Evolutionary conservation across 129 eudicot species (phyloP), one percentile per base, ranked within the genome.

Genomic region (Oenanthe sinensis): DNA sequence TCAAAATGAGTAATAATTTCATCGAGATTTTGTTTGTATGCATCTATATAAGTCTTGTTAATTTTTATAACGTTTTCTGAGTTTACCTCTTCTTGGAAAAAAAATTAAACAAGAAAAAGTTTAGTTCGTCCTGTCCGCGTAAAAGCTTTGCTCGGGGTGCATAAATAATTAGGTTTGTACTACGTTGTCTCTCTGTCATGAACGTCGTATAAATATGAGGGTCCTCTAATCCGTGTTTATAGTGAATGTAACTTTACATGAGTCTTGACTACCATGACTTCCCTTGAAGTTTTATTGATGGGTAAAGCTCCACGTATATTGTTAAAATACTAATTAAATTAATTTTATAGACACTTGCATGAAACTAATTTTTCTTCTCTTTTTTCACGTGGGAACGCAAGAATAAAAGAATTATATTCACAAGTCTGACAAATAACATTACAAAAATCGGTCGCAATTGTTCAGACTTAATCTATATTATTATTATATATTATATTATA

Each of bases 151-250:
- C 42, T 3, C 8, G 5, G 40, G 40, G 7, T 16, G 42, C 17
- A 67, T 67, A 20, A 67, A 67, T 30, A 67, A 67, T 26, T 67
- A 67, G 72, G 42, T 67, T 15, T 4, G n/a, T n/a, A n/a, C n/a
- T n/a, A n/a, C n/a, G n/a, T n/a, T n/a, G 72, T 67, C 72, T 26
- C 42, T 13, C 3, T 30, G 22, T 67, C 67, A 22, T 55, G 12
- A 19, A 58, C 62, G 67, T 58, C 67, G 52, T 13, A 48, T 13
- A 20, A 5, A 54, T 20, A 8, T 6, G 20, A 4, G 72, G 72
- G 72, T 67, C 72, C 72, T 14, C 30, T 4, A 67, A 67, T 65
- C 71, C 71, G 71, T 65, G 71, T 65, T 65, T 22, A 24, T 19
- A 2, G 36, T 58, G 0, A 19, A n/a, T 20, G 24, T 58, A 20